Evolutionary conservation across 2,329 filamentous ascomycete genomes (phyloP), one percentile per base, ranked within the genome.

Genomic region (Epichloe sibirici): DNA sequence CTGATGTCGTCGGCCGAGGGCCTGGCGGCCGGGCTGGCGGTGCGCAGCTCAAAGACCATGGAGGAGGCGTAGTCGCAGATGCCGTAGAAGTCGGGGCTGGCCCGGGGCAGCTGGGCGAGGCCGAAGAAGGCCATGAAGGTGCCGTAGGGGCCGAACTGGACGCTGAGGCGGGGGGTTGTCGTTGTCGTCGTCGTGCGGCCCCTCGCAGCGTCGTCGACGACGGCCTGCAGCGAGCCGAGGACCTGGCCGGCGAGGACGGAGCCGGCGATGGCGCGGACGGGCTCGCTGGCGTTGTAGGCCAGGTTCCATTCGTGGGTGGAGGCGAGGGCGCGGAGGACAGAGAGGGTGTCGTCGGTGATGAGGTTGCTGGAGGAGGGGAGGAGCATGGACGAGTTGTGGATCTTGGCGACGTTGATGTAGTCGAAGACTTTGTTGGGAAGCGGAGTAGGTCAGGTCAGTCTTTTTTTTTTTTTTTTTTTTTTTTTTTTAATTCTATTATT

Each of bases 21-120:
- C 64, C 63, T 59, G 47, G 62, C 52, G 12, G 69, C 73, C 3
- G 71, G 70, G 76, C 77, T 68, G 58, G 78, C 78, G 53, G 79
- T 79, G 51, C 82, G 72, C 23, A 84, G 71, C 73, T 95, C 90
- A 65, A 94, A 90, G 5, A 75, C 75, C 79, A 95, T 88, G 57
- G 82, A 82, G 3, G 83, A 85, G 5, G 89, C 89, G 62, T 95
- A 95, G 70, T 90, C 84, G n/a, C 85, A 82, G 12, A 95, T 73
- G 51, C 86, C 86, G 54, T 72, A 82, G 72, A 95, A 95, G 65
- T 86, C 71, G 1, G 69, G 59, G 54, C 74, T 78, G 2, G 70
- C 75, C 12, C 68, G 62, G 5, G 71, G 69, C 52, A 83, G 72
- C 55, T 74, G 65, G 5, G 78, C 70, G 17, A 82, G 72, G 7